phyloP scores from a whole-genome alignment of 1,284 basidiomycete species.

The Pseudozyma sp. region DNA sequence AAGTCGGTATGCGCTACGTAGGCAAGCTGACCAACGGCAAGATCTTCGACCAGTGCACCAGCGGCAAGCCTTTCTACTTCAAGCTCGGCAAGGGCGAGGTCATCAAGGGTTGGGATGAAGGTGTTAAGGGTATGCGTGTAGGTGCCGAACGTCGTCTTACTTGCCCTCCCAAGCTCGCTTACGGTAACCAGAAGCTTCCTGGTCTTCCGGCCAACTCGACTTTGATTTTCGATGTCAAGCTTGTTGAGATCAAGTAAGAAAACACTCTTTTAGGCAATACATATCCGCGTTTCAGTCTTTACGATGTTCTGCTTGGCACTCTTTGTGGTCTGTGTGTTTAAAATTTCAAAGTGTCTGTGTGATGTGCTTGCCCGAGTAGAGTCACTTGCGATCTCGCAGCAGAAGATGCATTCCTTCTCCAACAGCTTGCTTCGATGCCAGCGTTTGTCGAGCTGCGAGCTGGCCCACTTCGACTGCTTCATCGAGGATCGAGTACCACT shows the following conservation, averaged over 20 bases:
- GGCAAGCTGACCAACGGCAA: slow-evolving; percentile 88
- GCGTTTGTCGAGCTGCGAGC: slow-evolving; percentile 35
- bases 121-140: slow-evolving; percentile 89
- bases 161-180: slow-evolving; percentile 75
- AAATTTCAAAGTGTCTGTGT: neutral
- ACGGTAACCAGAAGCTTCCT: slow-evolving; percentile 72
- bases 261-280: neutral
- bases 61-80: slow-evolving; percentile 89
- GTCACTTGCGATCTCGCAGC: neutral
- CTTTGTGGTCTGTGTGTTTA: no score
- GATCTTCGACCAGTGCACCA: slow-evolving; percentile 87
- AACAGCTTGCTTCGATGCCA: slow-evolving; percentile 30
- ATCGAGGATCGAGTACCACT: slow-evolving; percentile 12
- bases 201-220: slow-evolving; percentile 73
- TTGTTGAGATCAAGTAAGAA: slow-evolving; percentile 66
- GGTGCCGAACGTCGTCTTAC: slow-evolving; percentile 88
- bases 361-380: neutral
- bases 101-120: slow-evolving; percentile 90
- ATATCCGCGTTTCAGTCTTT: neutral
- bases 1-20: slow-evolving; percentile 86
- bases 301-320: neutral
- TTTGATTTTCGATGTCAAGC: slow-evolving; percentile 74
- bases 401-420: slow-evolving; percentile 36
- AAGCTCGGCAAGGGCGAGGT: slow-evolving; percentile 88
- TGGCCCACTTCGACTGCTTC: slow-evolving; percentile 33